Percentiles rank a stretch among this genome's conserved stretches.
phyloP scores from a whole-genome alignment of 148 eudicot genomes.

The Cornus controversa region DNA sequence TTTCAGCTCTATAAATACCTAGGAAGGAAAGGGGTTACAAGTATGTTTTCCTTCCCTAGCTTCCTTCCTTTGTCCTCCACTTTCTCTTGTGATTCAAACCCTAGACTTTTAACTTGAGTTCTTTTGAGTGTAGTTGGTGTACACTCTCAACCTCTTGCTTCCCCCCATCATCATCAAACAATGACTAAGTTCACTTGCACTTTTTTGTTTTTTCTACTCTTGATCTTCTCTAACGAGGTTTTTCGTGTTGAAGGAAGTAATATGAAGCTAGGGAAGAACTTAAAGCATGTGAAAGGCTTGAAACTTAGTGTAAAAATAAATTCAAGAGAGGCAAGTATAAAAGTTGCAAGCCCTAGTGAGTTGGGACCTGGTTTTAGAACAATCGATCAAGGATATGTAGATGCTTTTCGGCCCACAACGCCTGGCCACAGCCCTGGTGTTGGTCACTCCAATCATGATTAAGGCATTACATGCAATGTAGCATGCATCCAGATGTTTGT shows the following conservation, averaged over 20 bases:
- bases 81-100: neutral
- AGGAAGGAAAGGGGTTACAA: neutral
- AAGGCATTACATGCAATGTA: neutral
- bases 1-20: neutral
- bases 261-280: neutral
- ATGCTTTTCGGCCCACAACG: constrained; percentile 24
- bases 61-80: neutral
- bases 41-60: no score
- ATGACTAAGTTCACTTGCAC: constrained; percentile 1
- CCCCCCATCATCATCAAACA: neutral
- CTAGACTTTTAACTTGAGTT: neutral
- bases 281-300: neutral
- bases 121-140: neutral
- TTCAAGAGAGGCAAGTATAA: neutral
- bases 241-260: constrained; percentile 15
- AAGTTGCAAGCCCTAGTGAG: constrained; percentile 7
- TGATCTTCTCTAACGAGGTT: neutral
- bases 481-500: neutral
- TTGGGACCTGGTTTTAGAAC: neutral
- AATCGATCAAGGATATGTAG: constrained; percentile 11
- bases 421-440: constrained; percentile 35
- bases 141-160: no score
- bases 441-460: constrained; percentile 18
- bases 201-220: constrained; percentile 5
- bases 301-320: neutral